Percentiles rank a stretch among this genome's conserved stretches.
phyloP scores from a whole-genome alignment of 176 grass and related monocot genomes.

The Eragrostis curvula region DNA sequence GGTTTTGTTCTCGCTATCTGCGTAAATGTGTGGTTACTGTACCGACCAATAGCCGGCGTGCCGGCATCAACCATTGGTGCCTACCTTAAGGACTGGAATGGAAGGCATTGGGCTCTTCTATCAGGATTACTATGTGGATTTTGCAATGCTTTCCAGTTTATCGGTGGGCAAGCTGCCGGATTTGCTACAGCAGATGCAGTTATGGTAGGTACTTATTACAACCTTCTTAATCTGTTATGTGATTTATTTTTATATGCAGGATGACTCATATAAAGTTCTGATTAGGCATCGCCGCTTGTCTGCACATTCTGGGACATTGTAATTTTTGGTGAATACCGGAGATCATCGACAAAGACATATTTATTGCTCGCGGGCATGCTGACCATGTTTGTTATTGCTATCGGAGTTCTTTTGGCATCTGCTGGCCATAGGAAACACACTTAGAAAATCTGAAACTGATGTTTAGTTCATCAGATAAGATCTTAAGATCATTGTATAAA shows the following conservation, averaged over 20 bases:
- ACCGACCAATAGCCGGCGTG: constrained; percentile 57
- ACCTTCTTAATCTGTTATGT: too few relatives aligned
- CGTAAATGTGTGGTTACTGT: constrained; percentile 69
- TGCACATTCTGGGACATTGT: too few relatives aligned
- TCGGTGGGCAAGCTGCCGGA: too few relatives aligned
- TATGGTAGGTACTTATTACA: too few relatives aligned
- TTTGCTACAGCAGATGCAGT: too few relatives aligned
- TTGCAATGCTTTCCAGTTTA: neutral
- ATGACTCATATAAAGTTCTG: too few relatives aligned
- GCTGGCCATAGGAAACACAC: neutral
- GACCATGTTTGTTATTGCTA: neutral
- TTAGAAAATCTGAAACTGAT: too few relatives aligned
- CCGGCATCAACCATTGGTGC: constrained; percentile 48
- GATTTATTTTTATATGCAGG: too few relatives aligned
- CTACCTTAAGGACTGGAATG: constrained; percentile 53
- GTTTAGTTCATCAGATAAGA: too few relatives aligned
- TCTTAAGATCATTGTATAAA: too few relatives aligned
- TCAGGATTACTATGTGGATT: constrained; percentile 57
- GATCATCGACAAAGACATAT: neutral
- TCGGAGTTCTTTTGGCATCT: neutral
- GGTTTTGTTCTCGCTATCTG: constrained; percentile 56
- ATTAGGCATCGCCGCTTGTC: too few relatives aligned
- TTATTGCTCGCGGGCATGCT: neutral
- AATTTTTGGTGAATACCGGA: too few relatives aligned
- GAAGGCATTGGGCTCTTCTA: constrained; percentile 56